phyloP scores from a whole-genome alignment of 2,329 filamentous ascomycete species.

The Hypoxylon sp. region DNA sequence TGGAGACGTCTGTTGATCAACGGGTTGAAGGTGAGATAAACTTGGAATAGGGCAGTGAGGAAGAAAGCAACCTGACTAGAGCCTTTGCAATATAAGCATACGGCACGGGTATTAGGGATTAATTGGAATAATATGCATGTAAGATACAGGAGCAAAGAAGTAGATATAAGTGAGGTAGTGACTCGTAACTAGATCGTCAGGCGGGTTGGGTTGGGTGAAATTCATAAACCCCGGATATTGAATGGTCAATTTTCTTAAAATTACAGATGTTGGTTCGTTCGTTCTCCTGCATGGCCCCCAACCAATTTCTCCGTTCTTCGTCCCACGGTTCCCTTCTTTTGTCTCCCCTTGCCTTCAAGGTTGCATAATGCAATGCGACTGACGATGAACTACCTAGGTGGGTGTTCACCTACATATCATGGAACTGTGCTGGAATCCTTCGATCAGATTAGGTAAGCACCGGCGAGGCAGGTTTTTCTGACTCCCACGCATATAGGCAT shows the following conservation, averaged over 20 bases:
- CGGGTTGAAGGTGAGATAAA: neutral
- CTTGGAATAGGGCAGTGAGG: neutral
- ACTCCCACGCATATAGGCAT: constrained; percentile 1
- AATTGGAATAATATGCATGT: constrained; percentile 1
- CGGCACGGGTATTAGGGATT: neutral
- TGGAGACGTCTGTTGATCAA: neutral
- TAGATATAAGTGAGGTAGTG: neutral
- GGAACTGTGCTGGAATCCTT: neutral
- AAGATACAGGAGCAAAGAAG: neutral
- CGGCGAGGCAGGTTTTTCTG: neutral
- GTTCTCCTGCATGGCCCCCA: constrained; percentile 9
- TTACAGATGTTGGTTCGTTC: constrained; percentile 1
- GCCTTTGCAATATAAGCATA: constrained; percentile 9
- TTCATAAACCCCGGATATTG: neutral
- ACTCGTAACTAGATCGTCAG: neutral
- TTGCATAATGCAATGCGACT: neutral
- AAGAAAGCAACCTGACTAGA: neutral
- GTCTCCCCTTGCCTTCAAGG: neutral
- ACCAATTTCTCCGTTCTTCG: neutral
- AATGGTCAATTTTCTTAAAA: neutral
- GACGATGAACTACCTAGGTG: neutral
- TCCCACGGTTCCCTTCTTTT: neutral
- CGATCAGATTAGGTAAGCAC: neutral
- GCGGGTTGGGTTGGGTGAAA: neutral
- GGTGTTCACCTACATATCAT: neutral